Evolutionary conservation across 2,329 filamentous ascomycete species (phyloP).

Genomic region (Capronia americana): DNA sequence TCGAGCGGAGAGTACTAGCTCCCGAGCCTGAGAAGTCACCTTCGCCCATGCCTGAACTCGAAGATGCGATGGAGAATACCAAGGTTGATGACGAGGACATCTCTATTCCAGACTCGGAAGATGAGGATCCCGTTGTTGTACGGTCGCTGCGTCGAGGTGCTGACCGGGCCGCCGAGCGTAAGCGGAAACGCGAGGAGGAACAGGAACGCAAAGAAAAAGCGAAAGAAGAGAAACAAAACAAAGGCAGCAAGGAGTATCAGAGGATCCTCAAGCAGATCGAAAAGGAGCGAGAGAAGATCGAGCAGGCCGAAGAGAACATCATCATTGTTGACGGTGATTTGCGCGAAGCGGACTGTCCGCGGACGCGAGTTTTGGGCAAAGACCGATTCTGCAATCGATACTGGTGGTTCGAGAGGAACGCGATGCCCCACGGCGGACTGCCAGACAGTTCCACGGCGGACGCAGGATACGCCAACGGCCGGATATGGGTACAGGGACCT

Average conservation of each 20-base stretch:
- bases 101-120: constrained; percentile 64
- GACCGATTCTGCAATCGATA: constrained; percentile 98
- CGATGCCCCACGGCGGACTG: constrained; percentile 91
- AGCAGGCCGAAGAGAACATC: constrained; percentile 84
- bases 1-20: constrained; percentile 56
- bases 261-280: constrained; percentile 88
- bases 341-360: constrained; percentile 89
- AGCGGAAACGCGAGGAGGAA: constrained; percentile 77
- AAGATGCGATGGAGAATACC: constrained; percentile 61
- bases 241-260: constrained; percentile 86
- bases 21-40: constrained; percentile 54
- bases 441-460: constrained; percentile 85
- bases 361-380: constrained; percentile 86
- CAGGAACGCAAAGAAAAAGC: constrained; percentile 72
- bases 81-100: constrained; percentile 56
- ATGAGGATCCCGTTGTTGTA: constrained; percentile 66
- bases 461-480: constrained; percentile 90
- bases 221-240: constrained; percentile 69
- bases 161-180: constrained; percentile 73
- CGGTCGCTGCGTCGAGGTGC: constrained; percentile 67
- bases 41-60: constrained; percentile 51
- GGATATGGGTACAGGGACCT: constrained; percentile 95
- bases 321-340: constrained; percentile 86
- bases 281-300: constrained; percentile 80
- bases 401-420: constrained; percentile 99